A percentile compares a stretch with the other conserved stretches of the same genome.
Conservation (phyloP, 331 rosid species). For the Rhamnella rubrinervis region DNA sequence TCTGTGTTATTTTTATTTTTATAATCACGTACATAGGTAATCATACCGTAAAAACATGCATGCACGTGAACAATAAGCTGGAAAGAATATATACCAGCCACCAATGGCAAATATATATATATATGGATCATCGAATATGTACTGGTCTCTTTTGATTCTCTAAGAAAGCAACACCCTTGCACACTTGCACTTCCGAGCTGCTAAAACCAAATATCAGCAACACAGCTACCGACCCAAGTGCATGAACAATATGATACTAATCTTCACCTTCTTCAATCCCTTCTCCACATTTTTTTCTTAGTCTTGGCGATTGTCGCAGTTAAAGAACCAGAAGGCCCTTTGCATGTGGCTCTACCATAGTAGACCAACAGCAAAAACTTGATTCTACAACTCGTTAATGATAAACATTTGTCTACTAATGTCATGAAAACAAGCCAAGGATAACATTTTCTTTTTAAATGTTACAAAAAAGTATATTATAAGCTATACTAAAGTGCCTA, state of each 20-base stretch:
- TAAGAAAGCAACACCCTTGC: constrained; percentile 44
- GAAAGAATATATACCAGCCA: constrained; percentile 32
- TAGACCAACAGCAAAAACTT: too few relatives aligned
- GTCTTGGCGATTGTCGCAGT: not conserved
- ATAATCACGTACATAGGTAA: too few relatives aligned
- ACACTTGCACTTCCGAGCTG: constrained; percentile 37
- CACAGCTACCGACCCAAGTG: constrained; percentile 33
- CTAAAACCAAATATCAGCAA: constrained; percentile 47
- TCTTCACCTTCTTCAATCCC: constrained; percentile 22
- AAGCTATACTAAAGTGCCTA: too few relatives aligned
- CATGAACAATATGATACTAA: constrained; percentile 33
- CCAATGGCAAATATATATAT: constrained; percentile 36
- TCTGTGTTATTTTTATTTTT: too few relatives aligned
- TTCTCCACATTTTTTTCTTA: not conserved
- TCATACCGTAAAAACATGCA: too few relatives aligned
- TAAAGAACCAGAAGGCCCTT: too few relatives aligned
- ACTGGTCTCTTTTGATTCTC: constrained; percentile 9
- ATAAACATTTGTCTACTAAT: too few relatives aligned
- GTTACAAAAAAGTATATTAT: too few relatives aligned
- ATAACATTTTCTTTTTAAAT: too few relatives aligned
- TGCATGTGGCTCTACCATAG: too few relatives aligned
- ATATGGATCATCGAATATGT: not conserved
- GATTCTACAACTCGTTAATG: too few relatives aligned
- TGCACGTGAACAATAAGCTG: constrained; percentile 40
- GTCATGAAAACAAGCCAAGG: too few relatives aligned